Percentiles rank a stretch among this genome's conserved stretches.
phyloP scores from a whole-genome alignment of 306 rosid genomes.

The Abrus precatorius region DNA sequence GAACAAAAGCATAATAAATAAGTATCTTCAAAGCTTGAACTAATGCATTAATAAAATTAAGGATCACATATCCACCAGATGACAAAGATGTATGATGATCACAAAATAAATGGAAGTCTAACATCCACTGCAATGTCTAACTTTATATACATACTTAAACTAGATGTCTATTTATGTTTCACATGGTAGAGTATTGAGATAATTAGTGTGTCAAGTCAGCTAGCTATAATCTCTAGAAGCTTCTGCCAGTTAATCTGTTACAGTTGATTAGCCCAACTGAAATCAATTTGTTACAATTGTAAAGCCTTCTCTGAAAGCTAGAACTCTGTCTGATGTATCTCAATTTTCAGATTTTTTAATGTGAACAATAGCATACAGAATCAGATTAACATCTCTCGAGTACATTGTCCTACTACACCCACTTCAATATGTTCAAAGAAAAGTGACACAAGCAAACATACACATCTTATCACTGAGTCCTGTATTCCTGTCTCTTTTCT shows the following conservation, averaged over 20 bases:
- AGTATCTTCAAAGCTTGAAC: slow-evolving; percentile 21
- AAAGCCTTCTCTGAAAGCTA: too few species aligned
- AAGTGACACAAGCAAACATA: background rate
- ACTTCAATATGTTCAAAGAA: background rate
- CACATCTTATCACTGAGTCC: background rate
- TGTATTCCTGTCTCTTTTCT: background rate
- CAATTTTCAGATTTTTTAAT: too few species aligned
- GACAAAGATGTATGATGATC: background rate
- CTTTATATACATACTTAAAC: background rate
- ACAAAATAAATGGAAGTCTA: slow-evolving; percentile 23
- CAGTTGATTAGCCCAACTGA: too few species aligned
- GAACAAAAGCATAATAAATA: slow-evolving; percentile 38
- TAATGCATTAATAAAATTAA: background rate
- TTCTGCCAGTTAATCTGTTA: too few species aligned
- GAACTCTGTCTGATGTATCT: too few species aligned
- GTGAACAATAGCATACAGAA: too few species aligned
- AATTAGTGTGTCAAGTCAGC: background rate
- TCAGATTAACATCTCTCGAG: too few species aligned
- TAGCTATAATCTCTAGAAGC: too few species aligned
- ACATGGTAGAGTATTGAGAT: background rate
- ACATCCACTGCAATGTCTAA: slow-evolving; percentile 1
- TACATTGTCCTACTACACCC: background rate
- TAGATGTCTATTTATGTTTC: background rate
- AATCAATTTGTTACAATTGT: too few species aligned
- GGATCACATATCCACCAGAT: background rate